Conservation (phyloP, 192 early-diverging fungal species). For the Podochytrium sp. region DNA sequence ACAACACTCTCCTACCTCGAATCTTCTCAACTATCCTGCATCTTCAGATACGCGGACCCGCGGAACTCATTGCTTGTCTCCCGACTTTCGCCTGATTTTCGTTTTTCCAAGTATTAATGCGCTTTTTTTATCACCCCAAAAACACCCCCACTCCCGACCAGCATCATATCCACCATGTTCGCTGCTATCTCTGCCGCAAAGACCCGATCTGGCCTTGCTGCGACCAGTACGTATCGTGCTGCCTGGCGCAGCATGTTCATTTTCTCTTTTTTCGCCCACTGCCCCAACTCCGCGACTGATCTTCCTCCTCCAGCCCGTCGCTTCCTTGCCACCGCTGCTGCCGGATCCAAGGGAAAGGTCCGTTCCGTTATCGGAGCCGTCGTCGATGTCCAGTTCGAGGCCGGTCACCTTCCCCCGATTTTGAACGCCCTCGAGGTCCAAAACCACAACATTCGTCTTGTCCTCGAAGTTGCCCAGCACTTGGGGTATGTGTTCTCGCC, state of each 20-base stretch:
- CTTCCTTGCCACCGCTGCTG: slow-evolving; percentile 43
- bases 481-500: slow-evolving; percentile 63
- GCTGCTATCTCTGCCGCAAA: slow-evolving; percentile 25
- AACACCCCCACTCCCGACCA: not conserved
- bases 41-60: too few relatives aligned
- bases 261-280: not conserved
- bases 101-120: slow-evolving; percentile 2
- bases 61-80: too few relatives aligned
- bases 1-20: too few relatives aligned
- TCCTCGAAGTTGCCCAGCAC: slow-evolving; percentile 95
- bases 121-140: not conserved
- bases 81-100: not conserved
- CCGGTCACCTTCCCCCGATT: slow-evolving; percentile 88
- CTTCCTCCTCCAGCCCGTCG: slow-evolving; percentile 29
- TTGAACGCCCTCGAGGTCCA: slow-evolving; percentile 96
- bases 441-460: slow-evolving; percentile 79
- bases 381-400: slow-evolving; percentile 96
- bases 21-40: too few relatives aligned
- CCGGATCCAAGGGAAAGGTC: slow-evolving; percentile 70
- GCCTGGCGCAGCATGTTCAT: too few relatives aligned
- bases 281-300: not conserved
- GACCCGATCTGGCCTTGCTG: slow-evolving; percentile 25
- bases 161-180: slow-evolving; percentile 27
- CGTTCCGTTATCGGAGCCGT: slow-evolving; percentile 97
- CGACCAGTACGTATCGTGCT: slow-evolving; percentile 16